Conservation (phyloP, 805 yeast genomes). For the Candida maltosa region DNA sequence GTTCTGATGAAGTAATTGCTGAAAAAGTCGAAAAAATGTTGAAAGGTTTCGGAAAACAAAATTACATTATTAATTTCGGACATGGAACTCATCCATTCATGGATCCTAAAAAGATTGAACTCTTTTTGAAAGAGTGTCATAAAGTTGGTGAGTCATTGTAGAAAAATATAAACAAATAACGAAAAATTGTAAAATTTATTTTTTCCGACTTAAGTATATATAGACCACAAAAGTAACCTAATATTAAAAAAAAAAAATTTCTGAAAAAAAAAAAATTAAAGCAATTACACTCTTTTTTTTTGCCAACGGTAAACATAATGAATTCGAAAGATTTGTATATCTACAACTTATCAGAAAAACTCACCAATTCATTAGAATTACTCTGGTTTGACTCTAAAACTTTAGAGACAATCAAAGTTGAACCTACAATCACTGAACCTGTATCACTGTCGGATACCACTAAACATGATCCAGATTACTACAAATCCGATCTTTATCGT, state of each 20-base stretch:
- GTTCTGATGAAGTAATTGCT: constrained; percentile 77
- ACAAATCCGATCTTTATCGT: constrained; percentile 56
- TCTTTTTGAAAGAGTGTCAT: constrained; percentile 85
- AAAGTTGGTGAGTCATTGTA: constrained; percentile 43
- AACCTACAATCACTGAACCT: neutral
- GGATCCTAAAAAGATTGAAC: constrained; percentile 86
- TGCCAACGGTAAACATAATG: too few relatives aligned
- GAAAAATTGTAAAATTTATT: too few relatives aligned
- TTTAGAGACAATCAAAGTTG: constrained; percentile 20
- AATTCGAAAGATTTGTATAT: constrained; percentile 42
- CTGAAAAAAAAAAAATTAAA: neutral
- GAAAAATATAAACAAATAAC: too few relatives aligned
- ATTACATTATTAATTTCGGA: constrained; percentile 92
- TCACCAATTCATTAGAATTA: constrained; percentile 47
- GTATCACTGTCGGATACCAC: neutral
- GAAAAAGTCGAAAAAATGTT: constrained; percentile 86
- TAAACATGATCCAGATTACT: constrained; percentile 30
- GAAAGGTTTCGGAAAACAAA: constrained; percentile 81
- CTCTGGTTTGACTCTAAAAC: constrained; percentile 54
- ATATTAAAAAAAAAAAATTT: neutral
- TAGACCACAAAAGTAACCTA: neutral
- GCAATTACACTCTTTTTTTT: too few relatives aligned
- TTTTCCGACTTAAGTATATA: too few relatives aligned
- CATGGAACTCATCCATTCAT: constrained; percentile 98
- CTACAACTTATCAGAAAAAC: constrained; percentile 38